Conservation (phyloP, 1,284 basidiomycete species). For the Heliocybe sulcata region DNA sequence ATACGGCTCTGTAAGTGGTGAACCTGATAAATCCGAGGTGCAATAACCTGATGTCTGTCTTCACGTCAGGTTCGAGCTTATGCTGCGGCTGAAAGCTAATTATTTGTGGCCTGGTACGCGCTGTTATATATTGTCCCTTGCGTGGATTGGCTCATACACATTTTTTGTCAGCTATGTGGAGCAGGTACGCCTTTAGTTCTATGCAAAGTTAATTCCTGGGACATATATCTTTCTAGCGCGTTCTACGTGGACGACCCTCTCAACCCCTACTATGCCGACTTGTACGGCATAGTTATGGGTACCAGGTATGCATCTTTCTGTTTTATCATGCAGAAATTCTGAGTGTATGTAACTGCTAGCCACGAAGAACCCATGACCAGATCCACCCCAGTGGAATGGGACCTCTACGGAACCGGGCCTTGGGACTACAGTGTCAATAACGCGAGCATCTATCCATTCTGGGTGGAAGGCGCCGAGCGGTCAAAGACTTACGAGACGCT, state of each 20-base stretch:
- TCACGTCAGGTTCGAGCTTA: constrained; percentile 50
- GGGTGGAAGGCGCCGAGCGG: constrained; percentile 50
- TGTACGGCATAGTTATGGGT: constrained; percentile 66
- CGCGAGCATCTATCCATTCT: constrained; percentile 49
- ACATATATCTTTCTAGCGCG: constrained; percentile 29
- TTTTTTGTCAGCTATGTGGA: constrained; percentile 34
- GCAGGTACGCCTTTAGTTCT: constrained; percentile 21
- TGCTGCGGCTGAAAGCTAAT: constrained; percentile 64
- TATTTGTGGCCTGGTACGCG: constrained; percentile 56
- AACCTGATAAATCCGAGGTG: neutral
- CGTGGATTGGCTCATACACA: neutral
- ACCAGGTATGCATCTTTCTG: constrained; percentile 31
- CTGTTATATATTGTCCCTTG: constrained; percentile 2
- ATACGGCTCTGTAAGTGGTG: constrained; percentile 43
- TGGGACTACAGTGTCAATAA: constrained; percentile 57
- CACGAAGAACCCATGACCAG: constrained; percentile 66
- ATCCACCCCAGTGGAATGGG: constrained; percentile 54
- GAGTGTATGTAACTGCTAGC: constrained; percentile 19
- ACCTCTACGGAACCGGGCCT: constrained; percentile 40
- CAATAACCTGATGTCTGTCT: neutral
- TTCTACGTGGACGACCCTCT: constrained; percentile 61
- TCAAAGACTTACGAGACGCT: constrained; percentile 51
- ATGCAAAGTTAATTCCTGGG: neutral
- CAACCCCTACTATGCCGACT: constrained; percentile 59
- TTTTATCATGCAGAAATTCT: neutral